Evolutionary conservation across 306 rosid genomes (phyloP).

Genomic region (Ormosia semicastrata): DNA sequence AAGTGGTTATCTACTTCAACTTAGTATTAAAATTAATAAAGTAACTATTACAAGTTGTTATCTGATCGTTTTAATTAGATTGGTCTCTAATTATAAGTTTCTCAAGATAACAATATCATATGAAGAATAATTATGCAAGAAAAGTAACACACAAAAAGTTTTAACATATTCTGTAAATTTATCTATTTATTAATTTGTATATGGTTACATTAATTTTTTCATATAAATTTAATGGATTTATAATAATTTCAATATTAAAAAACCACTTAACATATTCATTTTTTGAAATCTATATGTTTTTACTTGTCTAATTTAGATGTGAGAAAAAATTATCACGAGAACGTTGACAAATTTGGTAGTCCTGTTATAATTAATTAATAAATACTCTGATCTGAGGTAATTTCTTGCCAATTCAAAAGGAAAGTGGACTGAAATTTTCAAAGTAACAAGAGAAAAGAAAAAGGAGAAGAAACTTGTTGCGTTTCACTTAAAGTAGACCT

Average conservation of each 20-base stretch:
- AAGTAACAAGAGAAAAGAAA: not conserved
- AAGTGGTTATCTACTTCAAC: too few relatives aligned
- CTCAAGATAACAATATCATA: too few relatives aligned
- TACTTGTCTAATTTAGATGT: not conserved
- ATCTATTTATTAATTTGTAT: not conserved
- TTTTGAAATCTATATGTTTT: not conserved
- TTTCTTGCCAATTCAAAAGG: not conserved
- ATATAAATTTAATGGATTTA: too few relatives aligned
- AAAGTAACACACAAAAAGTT: not conserved
- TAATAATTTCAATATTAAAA: not conserved
- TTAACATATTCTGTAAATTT: not conserved
- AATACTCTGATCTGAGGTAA: not conserved
- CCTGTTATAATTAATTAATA: not conserved
- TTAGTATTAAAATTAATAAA: too few relatives aligned
- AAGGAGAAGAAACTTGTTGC: not conserved
- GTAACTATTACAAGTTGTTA: too few relatives aligned
- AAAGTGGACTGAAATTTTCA: not conserved
- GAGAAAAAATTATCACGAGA: not conserved
- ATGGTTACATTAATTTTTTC: not conserved
- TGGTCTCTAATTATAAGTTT: too few relatives aligned
- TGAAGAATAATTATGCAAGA: not conserved
- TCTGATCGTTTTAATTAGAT: too few relatives aligned
- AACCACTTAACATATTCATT: not conserved
- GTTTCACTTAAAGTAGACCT: not conserved
- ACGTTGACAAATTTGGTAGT: not conserved